Percentiles rank a stretch among this genome's conserved stretches.
These are phyloP conservation scores for Dothiorella sarmentorum DNA, from an alignment of 2,329 filamentous ascomycete species.

Conservation along the genomic window DNA sequence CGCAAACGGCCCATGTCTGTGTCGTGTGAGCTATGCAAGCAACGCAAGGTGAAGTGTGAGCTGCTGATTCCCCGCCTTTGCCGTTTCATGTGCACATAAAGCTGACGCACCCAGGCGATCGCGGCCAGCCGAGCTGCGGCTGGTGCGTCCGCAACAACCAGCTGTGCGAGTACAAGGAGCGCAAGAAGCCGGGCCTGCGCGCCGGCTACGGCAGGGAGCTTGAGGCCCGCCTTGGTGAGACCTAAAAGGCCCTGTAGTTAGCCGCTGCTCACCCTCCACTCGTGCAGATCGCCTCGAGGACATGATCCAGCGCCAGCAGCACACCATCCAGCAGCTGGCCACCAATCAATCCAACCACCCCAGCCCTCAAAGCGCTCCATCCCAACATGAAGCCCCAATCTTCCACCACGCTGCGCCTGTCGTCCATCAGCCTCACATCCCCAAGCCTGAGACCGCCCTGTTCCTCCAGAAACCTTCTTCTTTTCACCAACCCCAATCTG, in stretches of 20 bases:
- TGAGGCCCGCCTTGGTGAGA: conserved; percentile 56
- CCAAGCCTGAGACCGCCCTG: conserved; percentile 44
- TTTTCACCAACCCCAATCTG: conserved; percentile 26
- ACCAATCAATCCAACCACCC: conserved; percentile 21
- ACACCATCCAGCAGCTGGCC: conserved; percentile 44
- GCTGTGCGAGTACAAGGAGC: conserved; percentile 64
- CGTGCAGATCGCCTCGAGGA: conserved; percentile 45
- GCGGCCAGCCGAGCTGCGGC: conserved; percentile 70
- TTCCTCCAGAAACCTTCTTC: conserved; percentile 45
- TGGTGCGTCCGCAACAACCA: conserved; percentile 68
- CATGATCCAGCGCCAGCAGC: conserved; percentile 44
- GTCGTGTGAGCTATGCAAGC: conserved; percentile 72
- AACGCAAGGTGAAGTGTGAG: conserved; percentile 65
- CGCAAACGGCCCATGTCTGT: conserved; percentile 52
- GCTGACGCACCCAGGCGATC: conserved; percentile 59
- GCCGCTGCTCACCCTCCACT: background rate
- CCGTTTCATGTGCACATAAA: background rate
- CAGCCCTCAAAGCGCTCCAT: conserved; percentile 23
- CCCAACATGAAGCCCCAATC: conserved; percentile 30
- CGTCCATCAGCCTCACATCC: conserved; percentile 41
- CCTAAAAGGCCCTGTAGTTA: conserved; percentile 24
- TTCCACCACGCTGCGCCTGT: conserved; percentile 35
- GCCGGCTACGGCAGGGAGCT: conserved; percentile 62
- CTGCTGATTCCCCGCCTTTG: background rate
- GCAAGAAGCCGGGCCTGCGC: conserved; percentile 64